These are phyloP conservation scores for Myxozyma neotropica DNA, from an alignment of 805 yeast genomes.

Conservation along the genomic window DNA sequence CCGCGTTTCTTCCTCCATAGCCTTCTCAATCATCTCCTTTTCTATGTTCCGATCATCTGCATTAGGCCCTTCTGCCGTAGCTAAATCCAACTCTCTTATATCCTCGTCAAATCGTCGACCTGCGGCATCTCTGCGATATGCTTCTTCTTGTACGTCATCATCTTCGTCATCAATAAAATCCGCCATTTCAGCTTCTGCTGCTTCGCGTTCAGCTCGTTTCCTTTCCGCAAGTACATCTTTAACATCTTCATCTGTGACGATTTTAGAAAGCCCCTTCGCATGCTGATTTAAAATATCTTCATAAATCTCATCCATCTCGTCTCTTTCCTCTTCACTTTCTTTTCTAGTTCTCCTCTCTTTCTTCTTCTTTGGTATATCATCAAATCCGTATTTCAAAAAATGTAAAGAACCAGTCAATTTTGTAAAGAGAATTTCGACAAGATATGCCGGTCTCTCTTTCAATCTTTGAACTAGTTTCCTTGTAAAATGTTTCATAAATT, in stretches of 20 bases:
- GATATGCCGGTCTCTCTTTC: conserved; percentile 56
- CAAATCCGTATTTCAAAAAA: conserved; percentile 66
- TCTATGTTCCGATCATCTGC: too few relatives aligned
- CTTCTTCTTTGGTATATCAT: conserved; percentile 26
- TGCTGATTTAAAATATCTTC: neutral
- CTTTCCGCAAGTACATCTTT: neutral
- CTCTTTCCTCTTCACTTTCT: neutral
- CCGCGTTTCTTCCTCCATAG: neutral
- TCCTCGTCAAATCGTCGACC: neutral
- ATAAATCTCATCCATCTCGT: conserved; percentile 1
- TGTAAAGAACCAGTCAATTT: conserved; percentile 51
- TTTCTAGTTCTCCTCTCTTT: neutral
- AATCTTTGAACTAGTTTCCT: conserved; percentile 54
- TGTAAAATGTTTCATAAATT: conserved; percentile 68
- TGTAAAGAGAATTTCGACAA: conserved; percentile 68
- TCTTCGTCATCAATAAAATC: conserved; percentile 14
- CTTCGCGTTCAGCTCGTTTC: neutral
- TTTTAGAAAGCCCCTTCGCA: neutral
- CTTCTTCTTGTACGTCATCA: neutral
- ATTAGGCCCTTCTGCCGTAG: neutral
- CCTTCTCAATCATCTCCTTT: neutral
- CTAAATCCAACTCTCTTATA: neutral
- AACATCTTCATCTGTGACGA: neutral
- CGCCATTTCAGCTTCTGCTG: conserved; percentile 8
- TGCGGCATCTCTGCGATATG: neutral